Percentiles rank a stretch among this genome's conserved stretches.
These are phyloP conservation scores for Solanum hybrid DNA, from an alignment of 305 asterid species.

Conservation along the genomic window DNA sequence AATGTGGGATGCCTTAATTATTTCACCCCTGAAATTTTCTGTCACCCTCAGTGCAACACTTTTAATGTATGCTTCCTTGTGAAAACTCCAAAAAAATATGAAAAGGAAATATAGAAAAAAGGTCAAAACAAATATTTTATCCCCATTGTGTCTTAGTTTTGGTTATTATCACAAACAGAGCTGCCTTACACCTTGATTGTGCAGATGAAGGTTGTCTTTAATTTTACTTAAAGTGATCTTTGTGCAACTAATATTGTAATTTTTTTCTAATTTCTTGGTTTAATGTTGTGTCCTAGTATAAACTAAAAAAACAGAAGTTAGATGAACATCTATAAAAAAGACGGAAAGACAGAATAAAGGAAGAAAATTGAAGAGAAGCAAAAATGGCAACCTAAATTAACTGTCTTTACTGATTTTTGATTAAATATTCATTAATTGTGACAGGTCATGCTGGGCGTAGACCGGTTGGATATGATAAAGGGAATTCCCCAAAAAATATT, in stretches of 20 bases:
- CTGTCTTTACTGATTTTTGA: background rate
- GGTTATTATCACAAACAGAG: background rate
- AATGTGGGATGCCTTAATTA: background rate
- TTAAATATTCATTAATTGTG: conserved; percentile 10
- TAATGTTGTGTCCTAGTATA: background rate
- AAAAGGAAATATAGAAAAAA: background rate
- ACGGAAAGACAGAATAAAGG: background rate
- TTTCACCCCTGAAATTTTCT: background rate
- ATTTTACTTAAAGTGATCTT: background rate
- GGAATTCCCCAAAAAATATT: conserved; percentile 94
- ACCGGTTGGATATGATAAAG: conserved; percentile 89
- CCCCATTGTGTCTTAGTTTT: background rate
- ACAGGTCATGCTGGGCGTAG: conserved; percentile 94
- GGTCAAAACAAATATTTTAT: background rate
- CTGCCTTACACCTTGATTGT: background rate
- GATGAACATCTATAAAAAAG: background rate
- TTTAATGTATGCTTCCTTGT: background rate
- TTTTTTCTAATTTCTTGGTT: background rate
- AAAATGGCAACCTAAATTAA: background rate
- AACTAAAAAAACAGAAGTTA: background rate
- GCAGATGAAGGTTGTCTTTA: background rate
- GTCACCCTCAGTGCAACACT: background rate
- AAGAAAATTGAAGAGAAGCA: background rate
- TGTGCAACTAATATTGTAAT: background rate
- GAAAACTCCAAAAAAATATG: background rate